Evolutionary conservation across 2,329 filamentous ascomycete species (phyloP).

Genomic region (Conoideocrella luteorostrata): DNA sequence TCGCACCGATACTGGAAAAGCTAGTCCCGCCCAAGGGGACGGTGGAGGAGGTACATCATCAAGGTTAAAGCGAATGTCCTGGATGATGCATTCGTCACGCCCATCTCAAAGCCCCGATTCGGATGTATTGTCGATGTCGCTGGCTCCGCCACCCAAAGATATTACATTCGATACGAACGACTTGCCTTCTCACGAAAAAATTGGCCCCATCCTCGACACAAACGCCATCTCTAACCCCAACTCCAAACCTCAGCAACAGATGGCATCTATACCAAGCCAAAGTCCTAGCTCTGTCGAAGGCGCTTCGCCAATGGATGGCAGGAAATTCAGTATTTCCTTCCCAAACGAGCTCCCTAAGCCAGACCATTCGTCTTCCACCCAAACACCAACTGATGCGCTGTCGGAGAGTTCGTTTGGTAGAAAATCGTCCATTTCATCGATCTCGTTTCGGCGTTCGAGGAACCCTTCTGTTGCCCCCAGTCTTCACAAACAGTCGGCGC

Average conservation of each 20-base stretch:
- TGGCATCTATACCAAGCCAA: conserved; percentile 11
- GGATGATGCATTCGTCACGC: conserved; percentile 15
- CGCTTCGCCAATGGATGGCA: conserved; percentile 21
- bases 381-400: conserved; percentile 1
- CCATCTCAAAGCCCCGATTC: conserved; percentile 30
- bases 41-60: conserved; percentile 8
- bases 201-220: too few species aligned
- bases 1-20: conserved; percentile 1
- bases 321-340: conserved; percentile 28
- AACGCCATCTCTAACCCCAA: too few species aligned
- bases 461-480: conserved; percentile 4
- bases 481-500: background rate
- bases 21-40: conserved; percentile 5
- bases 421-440: conserved; percentile 9
- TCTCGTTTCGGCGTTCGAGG: conserved; percentile 6
- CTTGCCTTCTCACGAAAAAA: too few species aligned
- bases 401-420: conserved; percentile 10
- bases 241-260: too few species aligned
- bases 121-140: conserved; percentile 35
- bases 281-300: conserved; percentile 18
- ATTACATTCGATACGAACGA: background rate
- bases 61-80: conserved; percentile 8
- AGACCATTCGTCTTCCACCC: conserved; percentile 12
- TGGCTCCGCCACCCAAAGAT: conserved; percentile 5
- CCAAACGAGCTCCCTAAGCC: conserved; percentile 25